Base-by-base conservation (phyloP, 495 filamentous ascomycete species). In the Astrothelium subdiscretum region DNA sequence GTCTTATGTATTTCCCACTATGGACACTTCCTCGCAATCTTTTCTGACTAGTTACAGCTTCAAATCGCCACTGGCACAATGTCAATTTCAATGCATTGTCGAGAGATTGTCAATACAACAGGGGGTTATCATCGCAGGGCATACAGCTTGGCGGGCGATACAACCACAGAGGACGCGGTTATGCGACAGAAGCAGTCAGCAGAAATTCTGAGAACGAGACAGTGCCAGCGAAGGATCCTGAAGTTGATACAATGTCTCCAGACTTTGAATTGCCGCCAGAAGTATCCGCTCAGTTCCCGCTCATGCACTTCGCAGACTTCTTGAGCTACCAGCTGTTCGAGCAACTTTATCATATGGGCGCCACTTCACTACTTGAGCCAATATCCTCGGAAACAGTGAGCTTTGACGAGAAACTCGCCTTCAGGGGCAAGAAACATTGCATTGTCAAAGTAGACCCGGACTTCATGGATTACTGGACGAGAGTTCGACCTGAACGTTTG, bases 1-100 rank as follows among this genome's bases (percentile, higher is more conserved):
- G 10, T 65, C 18, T 57, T 67, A 12, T 61, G 40, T 58, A 59
- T 32, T 6, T 29, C 6, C 8, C 22, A 54, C 8, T 54, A 20
- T 3, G 20, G 6, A 26, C 22, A n/a, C 48, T 29, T 5, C 6
- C 6, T 54, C 48, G 3, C 5, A 54, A n/a, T 26, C 6, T 24
- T 27, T 54, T 5, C 24, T 54, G 15, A 54, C 24, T 10, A 0
- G 24, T 8, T 10, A 12, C 22, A 54, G 48, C 48, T 54, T 54
- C 48, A 8, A 54, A 29, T 27, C 12, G 2, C 24, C 48, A 29
- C 8, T 24, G 6, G 12, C 24, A 29, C 24, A 26, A 29, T 54
- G 48, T 20, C 8, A 26, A 27, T 26, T 3, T 26, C 48, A 29
- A 20, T 11, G 8, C 6, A 8, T 27, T 20, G 10, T 29, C 22